A percentile compares a stretch with the other conserved stretches of the same genome.
Evolutionary conservation across 768 basidiomycete species (phyloP).

Genomic region (Pilatotrama ljubarskyi): DNA sequence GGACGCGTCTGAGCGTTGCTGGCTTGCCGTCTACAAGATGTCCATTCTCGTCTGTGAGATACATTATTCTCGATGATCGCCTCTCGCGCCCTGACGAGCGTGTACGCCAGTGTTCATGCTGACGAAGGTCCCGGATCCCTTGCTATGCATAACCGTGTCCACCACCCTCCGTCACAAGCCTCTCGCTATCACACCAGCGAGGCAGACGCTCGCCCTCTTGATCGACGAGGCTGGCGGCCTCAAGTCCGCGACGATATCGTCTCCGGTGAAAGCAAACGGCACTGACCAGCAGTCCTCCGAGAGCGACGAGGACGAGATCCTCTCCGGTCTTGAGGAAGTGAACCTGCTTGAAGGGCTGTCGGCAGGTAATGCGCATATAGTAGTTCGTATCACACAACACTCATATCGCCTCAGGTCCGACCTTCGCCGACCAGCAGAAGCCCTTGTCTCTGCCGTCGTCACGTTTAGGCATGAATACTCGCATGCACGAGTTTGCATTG

Average conservation of each 20-base stretch:
- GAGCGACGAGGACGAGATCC: slow-evolving; percentile 41
- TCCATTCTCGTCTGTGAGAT: slow-evolving; percentile 75
- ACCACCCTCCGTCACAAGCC: slow-evolving; percentile 86
- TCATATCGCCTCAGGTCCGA: slow-evolving; percentile 40
- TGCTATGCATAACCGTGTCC: slow-evolving; percentile 82
- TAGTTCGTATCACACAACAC: slow-evolving; percentile 13
- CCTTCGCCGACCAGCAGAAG: slow-evolving; percentile 33
- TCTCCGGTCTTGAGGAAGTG: slow-evolving; percentile 61
- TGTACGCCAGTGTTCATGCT: slow-evolving; percentile 64
- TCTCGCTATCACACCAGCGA: slow-evolving; percentile 44
- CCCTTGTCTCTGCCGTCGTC: slow-evolving; percentile 62
- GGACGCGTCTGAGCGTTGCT: slow-evolving; percentile 57
- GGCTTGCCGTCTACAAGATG: slow-evolving; percentile 82
- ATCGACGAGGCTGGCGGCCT: slow-evolving; percentile 34
- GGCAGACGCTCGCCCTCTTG: slow-evolving; percentile 36
- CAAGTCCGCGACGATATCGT: slow-evolving; percentile 18
- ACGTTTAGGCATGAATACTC: slow-evolving; percentile 67
- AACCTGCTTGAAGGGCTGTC: slow-evolving; percentile 67
- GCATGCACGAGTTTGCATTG: slow-evolving; percentile 62
- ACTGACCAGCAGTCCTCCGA: slow-evolving; percentile 24
- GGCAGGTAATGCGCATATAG: slow-evolving; percentile 46
- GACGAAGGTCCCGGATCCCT: slow-evolving; percentile 66
- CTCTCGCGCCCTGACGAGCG: not conserved
- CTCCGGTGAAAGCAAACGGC: slow-evolving; percentile 34
- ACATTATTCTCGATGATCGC: slow-evolving; percentile 6